A percentile compares a stretch with the other conserved stretches of the same genome.
phyloP scores from a whole-genome alignment of 164 flowering plant species.

The Hamamelis virginiana region DNA sequence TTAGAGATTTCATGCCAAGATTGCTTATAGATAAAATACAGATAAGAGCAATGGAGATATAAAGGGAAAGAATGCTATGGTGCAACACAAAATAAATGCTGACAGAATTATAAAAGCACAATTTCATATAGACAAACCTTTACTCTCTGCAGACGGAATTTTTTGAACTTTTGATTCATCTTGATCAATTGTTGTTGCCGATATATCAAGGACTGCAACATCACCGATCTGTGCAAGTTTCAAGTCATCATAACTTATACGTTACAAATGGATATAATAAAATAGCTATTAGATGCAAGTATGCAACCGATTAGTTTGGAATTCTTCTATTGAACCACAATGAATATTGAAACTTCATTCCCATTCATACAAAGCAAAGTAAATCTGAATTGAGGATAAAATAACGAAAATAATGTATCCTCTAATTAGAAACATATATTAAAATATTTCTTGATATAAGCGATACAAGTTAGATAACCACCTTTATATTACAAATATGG shows the following conservation, averaged over 20 bases:
- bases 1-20: not conserved
- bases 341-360: no score
- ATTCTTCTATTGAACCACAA: no score
- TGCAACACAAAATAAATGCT: not conserved
- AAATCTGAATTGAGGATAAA: no score
- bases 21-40: not conserved
- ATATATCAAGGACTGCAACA: conserved; percentile 80
- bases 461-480: no score
- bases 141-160: conserved; percentile 85
- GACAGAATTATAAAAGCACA: not conserved
- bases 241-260: not conserved
- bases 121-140: conserved; percentile 48
- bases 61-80: not conserved
- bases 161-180: conserved; percentile 53
- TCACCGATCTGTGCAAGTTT: conserved; percentile 68
- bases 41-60: not conserved
- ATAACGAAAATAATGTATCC: no score
- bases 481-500: no score
- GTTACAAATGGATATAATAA: not conserved
- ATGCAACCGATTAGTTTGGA: no score
- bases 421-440: no score
- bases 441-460: no score
- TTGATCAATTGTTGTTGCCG: conserved; percentile 64
- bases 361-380: no score
- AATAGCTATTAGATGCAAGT: no score